Percentiles rank a stretch among this genome's conserved stretches.
These are phyloP conservation scores for Amylostereum areolatum DNA, from an alignment of 1,284 basidiomycete genomes.

Conservation along the genomic window DNA sequence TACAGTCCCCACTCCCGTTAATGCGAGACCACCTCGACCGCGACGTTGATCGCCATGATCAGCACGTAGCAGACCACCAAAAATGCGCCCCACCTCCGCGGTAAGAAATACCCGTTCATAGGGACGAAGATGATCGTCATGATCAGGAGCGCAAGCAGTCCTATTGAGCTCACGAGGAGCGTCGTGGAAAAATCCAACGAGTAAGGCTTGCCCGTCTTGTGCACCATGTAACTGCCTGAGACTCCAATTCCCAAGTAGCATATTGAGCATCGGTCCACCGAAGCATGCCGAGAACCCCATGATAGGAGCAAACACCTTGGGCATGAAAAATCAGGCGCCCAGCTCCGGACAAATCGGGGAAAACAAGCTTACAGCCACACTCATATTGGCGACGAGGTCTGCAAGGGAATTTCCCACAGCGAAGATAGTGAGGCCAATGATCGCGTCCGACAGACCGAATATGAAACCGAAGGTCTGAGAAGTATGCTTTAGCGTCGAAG, in stretches of 20 bases:
- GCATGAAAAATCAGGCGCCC: constrained; percentile 2
- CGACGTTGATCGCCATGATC: constrained; percentile 70
- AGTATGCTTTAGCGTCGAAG: constrained; percentile 4
- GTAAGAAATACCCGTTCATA: constrained; percentile 76
- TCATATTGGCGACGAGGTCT: constrained; percentile 95
- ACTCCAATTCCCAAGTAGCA: constrained; percentile 84
- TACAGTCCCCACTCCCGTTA: neutral
- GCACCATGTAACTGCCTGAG: constrained; percentile 70
- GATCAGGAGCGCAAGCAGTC: constrained; percentile 69
- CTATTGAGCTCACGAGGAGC: constrained; percentile 76
- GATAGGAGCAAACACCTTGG: constrained; percentile 71
- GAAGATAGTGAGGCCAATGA: constrained; percentile 94
- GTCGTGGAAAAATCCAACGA: constrained; percentile 77
- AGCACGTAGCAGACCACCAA: constrained; percentile 71
- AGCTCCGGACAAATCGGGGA: neutral
- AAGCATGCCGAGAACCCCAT: constrained; percentile 95
- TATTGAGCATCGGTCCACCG: constrained; percentile 94
- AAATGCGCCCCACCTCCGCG: constrained; percentile 73
- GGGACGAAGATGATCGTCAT: constrained; percentile 84
- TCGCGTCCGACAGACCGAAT: constrained; percentile 93
- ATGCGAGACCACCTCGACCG: constrained; percentile 52
- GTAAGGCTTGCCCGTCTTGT: constrained; percentile 55
- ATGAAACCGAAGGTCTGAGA: constrained; percentile 84
- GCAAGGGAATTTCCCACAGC: constrained; percentile 95
- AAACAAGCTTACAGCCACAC: constrained; percentile 62